Evolutionary conservation across 345 rosid species (phyloP).

Genomic region (Sonneratia caseolaris): DNA sequence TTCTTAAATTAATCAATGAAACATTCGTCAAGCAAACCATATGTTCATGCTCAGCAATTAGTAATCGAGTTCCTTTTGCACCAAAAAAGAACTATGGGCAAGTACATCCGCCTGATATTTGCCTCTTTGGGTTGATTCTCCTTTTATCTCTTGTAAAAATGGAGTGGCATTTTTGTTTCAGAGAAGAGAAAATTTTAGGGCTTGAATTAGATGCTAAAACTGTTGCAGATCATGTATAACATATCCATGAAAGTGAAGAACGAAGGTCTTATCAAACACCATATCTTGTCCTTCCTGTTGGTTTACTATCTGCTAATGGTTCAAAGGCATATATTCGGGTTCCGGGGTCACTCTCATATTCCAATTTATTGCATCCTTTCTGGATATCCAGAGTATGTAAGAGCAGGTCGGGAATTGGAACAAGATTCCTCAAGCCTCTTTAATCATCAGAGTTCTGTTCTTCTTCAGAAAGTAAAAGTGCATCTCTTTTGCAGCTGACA

Average conservation of each 20-base stretch:
- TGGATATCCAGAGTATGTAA: not conserved
- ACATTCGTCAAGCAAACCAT: not conserved
- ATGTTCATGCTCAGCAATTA: not conserved
- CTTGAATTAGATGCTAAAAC: too few species aligned
- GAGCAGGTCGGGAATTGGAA: not conserved
- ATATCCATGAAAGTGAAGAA: not conserved
- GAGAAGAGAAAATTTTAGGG: too few species aligned
- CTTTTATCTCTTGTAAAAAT: too few species aligned
- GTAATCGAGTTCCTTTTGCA: not conserved
- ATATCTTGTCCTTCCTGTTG: not conserved
- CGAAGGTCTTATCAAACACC: not conserved
- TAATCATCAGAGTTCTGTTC: not conserved
- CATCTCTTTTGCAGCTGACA: constrained; percentile 47
- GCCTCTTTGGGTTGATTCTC: too few species aligned
- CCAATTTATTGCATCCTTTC: not conserved
- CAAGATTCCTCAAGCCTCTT: not conserved
- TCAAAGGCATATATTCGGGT: not conserved
- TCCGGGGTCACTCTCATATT: not conserved
- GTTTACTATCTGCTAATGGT: not conserved
- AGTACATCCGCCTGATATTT: not conserved
- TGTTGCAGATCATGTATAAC: too few species aligned
- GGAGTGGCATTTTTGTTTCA: too few species aligned
- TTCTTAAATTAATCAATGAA: not conserved
- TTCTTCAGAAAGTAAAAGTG: constrained; percentile 2
- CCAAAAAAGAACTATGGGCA: not conserved